A percentile compares a stretch with the other conserved stretches of the same genome.
These are phyloP conservation scores for Penicillium cinerascens DNA, from an alignment of 495 filamentous ascomycete species.

Conservation along the genomic window DNA sequence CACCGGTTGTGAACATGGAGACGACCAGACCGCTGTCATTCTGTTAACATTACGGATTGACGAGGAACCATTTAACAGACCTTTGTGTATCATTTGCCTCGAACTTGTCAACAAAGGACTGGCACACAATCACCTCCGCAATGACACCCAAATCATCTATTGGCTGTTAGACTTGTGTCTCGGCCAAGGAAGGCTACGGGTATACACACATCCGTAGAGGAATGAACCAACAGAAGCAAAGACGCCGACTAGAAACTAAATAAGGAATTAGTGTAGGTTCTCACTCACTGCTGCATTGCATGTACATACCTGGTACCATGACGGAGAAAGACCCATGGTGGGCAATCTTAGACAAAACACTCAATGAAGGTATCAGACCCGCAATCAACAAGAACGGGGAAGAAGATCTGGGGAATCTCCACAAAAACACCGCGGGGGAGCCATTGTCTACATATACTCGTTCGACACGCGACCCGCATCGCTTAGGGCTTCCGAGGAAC, in stretches of 20 bases:
- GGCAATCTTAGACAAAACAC: not conserved
- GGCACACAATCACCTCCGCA: conserved; percentile 53
- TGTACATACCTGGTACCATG: conserved; percentile 52
- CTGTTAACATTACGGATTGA: not conserved
- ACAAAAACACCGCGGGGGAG: conserved; percentile 11
- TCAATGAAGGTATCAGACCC: not conserved
- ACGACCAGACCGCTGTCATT: conserved; percentile 57
- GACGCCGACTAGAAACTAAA: conserved; percentile 57
- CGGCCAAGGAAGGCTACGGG: not conserved
- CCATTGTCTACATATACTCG: conserved; percentile 5
- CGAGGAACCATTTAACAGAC: conserved; percentile 21
- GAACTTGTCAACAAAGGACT: conserved; percentile 50
- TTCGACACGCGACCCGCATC: not conserved
- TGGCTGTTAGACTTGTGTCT: conserved; percentile 6
- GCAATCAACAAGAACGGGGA: conserved; percentile 6
- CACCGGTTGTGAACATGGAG: conserved; percentile 59
- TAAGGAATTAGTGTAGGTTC: conserved; percentile 14
- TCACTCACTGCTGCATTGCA: not conserved
- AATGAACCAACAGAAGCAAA: conserved; percentile 62
- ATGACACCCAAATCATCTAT: conserved; percentile 55
- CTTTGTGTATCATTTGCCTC: conserved; percentile 50
- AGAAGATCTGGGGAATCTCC: conserved; percentile 21
- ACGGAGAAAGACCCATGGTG: conserved; percentile 52
- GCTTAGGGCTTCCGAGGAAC: conserved; percentile 8
- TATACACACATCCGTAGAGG: conserved; percentile 50